Conservation (phyloP, 768 basidiomycete genomes). For the Strobilomyces dryophilus region DNA sequence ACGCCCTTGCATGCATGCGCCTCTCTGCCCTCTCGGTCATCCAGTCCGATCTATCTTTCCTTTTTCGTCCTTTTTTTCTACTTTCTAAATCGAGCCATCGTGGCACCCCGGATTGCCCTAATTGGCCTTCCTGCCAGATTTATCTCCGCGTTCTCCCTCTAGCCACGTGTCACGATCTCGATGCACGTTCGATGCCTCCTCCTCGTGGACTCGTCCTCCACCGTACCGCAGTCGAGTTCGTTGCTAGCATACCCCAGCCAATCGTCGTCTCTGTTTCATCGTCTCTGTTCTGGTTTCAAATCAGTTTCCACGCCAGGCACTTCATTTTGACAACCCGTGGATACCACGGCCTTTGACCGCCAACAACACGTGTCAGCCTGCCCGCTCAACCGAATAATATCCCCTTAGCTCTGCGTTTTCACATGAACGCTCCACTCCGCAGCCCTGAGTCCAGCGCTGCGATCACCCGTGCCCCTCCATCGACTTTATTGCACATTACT, state of each 20-base stretch:
- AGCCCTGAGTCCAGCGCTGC: not conserved
- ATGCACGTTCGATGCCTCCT: conserved; percentile 10
- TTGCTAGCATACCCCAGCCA: not conserved
- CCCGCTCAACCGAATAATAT: not conserved
- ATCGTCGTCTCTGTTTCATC: not conserved
- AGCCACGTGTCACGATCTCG: conserved; percentile 26
- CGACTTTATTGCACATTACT: conserved; percentile 4
- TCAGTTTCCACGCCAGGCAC: conserved; percentile 5
- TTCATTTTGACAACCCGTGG: conserved; percentile 17
- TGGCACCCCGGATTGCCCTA: conserved; percentile 31
- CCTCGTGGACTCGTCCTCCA: conserved; percentile 13
- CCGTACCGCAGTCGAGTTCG: conserved; percentile 21
- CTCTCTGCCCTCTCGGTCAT: not conserved
- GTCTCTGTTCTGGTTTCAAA: not conserved
- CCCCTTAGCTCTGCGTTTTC: conserved; percentile 18
- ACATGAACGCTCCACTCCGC: conserved; percentile 16
- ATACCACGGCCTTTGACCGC: conserved; percentile 15
- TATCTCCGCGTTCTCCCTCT: conserved; percentile 16
- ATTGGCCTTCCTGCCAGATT: conserved; percentile 19
- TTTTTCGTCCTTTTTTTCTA: conserved; percentile 10
- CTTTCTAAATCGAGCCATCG: conserved; percentile 18
- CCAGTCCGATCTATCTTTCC: conserved; percentile 18
- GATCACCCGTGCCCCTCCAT: conserved; percentile 8
- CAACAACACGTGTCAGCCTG: conserved; percentile 21
- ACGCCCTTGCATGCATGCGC: conserved; percentile 20